A percentile compares a stretch with the other conserved stretches of the same genome.
phyloP scores from a whole-genome alignment of 2,329 filamentous ascomycete species.

The Arthrobotrys sinensis region DNA sequence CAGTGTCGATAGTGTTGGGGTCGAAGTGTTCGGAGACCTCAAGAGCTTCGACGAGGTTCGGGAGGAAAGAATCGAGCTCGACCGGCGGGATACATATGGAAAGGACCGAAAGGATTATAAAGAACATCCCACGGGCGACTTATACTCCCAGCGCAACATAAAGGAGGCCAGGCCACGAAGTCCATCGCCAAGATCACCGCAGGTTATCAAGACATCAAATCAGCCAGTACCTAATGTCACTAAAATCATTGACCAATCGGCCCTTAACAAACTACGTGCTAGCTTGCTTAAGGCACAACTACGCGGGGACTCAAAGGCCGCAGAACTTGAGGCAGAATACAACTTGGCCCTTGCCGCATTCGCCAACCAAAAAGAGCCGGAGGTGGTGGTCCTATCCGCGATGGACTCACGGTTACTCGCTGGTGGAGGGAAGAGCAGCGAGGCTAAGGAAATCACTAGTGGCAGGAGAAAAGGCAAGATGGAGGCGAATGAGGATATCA shows the following conservation, averaged over 20 bases:
- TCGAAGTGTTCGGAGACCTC: slow-evolving; percentile 85
- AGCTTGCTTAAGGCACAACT: slow-evolving; percentile 97
- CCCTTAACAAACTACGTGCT: slow-evolving; percentile 89
- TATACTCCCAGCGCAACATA: slow-evolving; percentile 82
- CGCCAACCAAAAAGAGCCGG: slow-evolving; percentile 73
- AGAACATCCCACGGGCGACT: slow-evolving; percentile 87
- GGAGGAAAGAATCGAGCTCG: slow-evolving; percentile 92
- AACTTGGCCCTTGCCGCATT: slow-evolving; percentile 79
- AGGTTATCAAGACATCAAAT: slow-evolving; percentile 75
- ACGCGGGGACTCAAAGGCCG: slow-evolving; percentile 80
- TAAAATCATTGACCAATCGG: slow-evolving; percentile 79
- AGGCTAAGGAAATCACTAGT: slow-evolving; percentile 86
- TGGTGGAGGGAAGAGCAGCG: slow-evolving; percentile 74
- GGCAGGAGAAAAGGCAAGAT: slow-evolving; percentile 88
- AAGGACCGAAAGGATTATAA: slow-evolving; percentile 83
- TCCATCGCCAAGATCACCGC: slow-evolving; percentile 67
- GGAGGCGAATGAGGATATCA: slow-evolving; percentile 95
- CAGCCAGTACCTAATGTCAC: slow-evolving; percentile 70
- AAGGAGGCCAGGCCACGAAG: slow-evolving; percentile 68
- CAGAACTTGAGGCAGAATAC: slow-evolving; percentile 86
- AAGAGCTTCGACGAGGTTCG: slow-evolving; percentile 91
- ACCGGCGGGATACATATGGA: slow-evolving; percentile 85
- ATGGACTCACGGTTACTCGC: slow-evolving; percentile 93
- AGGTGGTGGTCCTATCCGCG: slow-evolving; percentile 84
- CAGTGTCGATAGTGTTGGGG: slow-evolving; percentile 84